phyloP scores from a whole-genome alignment of 495 filamentous ascomycete species.

The Penicillium cataractarum region DNA sequence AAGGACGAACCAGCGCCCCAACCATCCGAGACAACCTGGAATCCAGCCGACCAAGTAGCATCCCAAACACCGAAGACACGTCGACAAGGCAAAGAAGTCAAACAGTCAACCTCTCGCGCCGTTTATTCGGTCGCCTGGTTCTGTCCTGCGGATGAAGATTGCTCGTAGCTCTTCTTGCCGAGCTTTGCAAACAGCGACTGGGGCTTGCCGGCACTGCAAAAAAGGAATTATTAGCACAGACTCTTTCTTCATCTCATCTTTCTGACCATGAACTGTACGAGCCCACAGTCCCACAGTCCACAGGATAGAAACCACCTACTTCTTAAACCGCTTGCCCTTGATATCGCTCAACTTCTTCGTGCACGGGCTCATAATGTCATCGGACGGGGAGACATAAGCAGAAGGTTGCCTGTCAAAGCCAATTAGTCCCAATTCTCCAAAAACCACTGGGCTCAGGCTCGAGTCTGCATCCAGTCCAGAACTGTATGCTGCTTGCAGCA shows the following conservation, averaged over 20 bases:
- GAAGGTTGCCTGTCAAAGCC: conserved; percentile 46
- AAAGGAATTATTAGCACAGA: conserved; percentile 8
- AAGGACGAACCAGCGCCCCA: conserved; percentile 4
- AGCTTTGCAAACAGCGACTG: conserved; percentile 54
- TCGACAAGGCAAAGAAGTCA: not conserved
- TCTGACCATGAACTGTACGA: no score
- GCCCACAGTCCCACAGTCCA: not conserved
- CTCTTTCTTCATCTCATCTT: no score
- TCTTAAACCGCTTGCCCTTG: conserved; percentile 77
- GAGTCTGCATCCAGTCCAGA: not conserved
- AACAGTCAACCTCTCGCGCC: not conserved
- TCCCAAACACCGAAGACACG: not conserved
- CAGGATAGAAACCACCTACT: conserved; percentile 37
- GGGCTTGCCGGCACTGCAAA: conserved; percentile 48
- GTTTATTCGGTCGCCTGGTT: conserved; percentile 22
- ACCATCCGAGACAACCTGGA: not conserved
- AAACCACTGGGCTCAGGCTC: not conserved
- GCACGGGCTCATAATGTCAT: conserved; percentile 90
- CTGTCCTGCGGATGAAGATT: conserved; percentile 37
- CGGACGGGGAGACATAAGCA: conserved; percentile 86
- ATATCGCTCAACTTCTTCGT: conserved; percentile 86
- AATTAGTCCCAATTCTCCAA: not conserved
- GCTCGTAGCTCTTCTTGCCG: conserved; percentile 55
- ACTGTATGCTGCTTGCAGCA: no score
- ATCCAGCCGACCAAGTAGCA: not conserved